These are phyloP conservation scores for Nannochloropsis limnetica DNA, from an alignment of 352 stramenopile species.

Conservation along the genomic window DNA sequence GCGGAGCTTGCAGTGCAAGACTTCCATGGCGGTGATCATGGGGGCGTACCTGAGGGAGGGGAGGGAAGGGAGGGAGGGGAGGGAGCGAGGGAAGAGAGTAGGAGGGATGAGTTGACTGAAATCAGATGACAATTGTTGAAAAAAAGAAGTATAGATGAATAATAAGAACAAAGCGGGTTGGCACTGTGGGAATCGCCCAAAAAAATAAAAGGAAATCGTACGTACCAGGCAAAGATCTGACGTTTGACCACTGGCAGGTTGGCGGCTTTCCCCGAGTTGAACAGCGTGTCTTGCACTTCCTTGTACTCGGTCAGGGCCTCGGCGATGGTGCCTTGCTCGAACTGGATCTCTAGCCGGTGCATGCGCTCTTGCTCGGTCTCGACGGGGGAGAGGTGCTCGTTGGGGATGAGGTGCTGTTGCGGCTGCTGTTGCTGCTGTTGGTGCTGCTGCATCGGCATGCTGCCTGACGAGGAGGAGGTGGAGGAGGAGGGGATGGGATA, in stretches of 20 bases:
- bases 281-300: constrained; percentile 27
- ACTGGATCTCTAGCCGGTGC: background rate
- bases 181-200: no score
- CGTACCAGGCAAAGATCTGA: constrained; percentile 27
- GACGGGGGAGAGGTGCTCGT: constrained; percentile 11
- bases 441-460: background rate
- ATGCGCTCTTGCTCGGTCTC: constrained; percentile 6
- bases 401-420: background rate
- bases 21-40: constrained; percentile 11
- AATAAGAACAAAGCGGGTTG: background rate
- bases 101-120: background rate
- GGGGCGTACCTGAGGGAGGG: background rate
- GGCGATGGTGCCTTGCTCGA: constrained; percentile 20
- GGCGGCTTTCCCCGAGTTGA: background rate
- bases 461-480: background rate
- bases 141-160: background rate
- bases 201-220: no score
- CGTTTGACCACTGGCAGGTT: constrained; percentile 23
- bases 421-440: background rate
- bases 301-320: constrained; percentile 16
- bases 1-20: constrained; percentile 22
- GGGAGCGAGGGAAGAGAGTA: background rate
- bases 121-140: background rate
- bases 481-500: background rate
- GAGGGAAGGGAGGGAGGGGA: background rate